These are phyloP conservation scores for Vanrija pseudolonga DNA, from an alignment of 1,284 basidiomycete species.

Conservation along the genomic window DNA sequence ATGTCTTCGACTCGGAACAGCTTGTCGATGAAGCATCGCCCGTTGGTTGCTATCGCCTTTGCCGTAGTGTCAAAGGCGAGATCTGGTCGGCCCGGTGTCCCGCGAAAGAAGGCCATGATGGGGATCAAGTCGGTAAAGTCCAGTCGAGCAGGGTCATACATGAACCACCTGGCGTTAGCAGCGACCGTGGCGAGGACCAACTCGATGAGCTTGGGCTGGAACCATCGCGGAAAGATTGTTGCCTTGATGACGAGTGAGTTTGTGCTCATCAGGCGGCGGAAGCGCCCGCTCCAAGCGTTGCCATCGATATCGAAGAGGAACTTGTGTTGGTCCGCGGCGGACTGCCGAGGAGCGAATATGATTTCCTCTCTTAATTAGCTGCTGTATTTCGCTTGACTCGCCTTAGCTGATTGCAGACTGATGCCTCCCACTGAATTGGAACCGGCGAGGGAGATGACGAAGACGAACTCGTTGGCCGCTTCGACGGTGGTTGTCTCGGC, in stretches of 20 bases:
- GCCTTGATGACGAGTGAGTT: constrained; percentile 51
- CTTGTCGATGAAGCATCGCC: too few relatives aligned
- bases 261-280: constrained; percentile 48
- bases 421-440: too few relatives aligned
- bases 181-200: constrained; percentile 30
- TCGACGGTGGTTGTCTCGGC: too few relatives aligned
- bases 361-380: constrained; percentile 18
- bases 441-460: too few relatives aligned
- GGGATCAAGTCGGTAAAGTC: constrained; percentile 48
- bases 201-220: constrained; percentile 48
- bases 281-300: constrained; percentile 50
- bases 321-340: constrained; percentile 42
- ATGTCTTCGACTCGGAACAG: too few relatives aligned
- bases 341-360: constrained; percentile 32
- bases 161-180: constrained; percentile 26
- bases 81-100: too few relatives aligned
- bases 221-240: constrained; percentile 48
- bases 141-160: constrained; percentile 48
- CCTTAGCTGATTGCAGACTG: too few relatives aligned
- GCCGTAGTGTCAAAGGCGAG: neutral
- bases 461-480: too few relatives aligned
- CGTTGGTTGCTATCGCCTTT: too few relatives aligned
- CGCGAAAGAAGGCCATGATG: constrained; percentile 38
- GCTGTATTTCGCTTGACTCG: too few relatives aligned
- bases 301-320: constrained; percentile 53